Conservation (phyloP, 805 yeast species). For the Candida lessepsii region DNA sequence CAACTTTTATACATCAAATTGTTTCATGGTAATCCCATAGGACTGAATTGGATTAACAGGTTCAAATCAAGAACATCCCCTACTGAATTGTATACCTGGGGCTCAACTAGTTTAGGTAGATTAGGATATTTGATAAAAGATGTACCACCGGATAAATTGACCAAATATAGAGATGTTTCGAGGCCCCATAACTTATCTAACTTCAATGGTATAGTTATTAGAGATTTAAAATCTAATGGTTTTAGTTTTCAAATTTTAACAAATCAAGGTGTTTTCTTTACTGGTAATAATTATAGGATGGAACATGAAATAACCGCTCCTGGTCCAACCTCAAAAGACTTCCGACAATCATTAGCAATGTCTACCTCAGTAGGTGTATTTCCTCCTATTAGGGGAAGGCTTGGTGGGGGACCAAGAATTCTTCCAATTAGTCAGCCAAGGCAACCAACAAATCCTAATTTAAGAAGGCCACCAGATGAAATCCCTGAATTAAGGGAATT, state of each 20-base stretch:
- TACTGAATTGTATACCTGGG: constrained; percentile 53
- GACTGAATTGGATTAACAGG: constrained; percentile 51
- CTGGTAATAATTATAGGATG: constrained; percentile 41
- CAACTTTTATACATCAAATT: constrained; percentile 37
- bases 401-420: constrained; percentile 8
- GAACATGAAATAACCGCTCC: constrained; percentile 22
- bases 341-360: constrained; percentile 1
- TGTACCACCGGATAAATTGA: constrained; percentile 22
- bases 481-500: constrained; percentile 13
- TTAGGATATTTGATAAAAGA: constrained; percentile 41
- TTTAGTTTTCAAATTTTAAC: constrained; percentile 60
- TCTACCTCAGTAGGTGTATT: constrained; percentile 5
- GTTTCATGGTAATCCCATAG: constrained; percentile 42
- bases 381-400: constrained; percentile 3
- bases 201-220: constrained; percentile 32
- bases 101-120: constrained; percentile 41
- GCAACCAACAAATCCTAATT: constrained; percentile 18
- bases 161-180: constrained; percentile 27
- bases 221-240: constrained; percentile 63
- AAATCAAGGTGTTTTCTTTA: constrained; percentile 53
- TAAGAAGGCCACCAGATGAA: constrained; percentile 24
- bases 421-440: constrained; percentile 1
- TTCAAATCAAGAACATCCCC: constrained; percentile 36
- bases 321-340: constrained; percentile 24
- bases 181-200: constrained; percentile 38